Percentiles rank a stretch among this genome's conserved stretches.
phyloP scores from a whole-genome alignment of 2,329 filamentous ascomycete species.

The Xylaria multiplex region DNA sequence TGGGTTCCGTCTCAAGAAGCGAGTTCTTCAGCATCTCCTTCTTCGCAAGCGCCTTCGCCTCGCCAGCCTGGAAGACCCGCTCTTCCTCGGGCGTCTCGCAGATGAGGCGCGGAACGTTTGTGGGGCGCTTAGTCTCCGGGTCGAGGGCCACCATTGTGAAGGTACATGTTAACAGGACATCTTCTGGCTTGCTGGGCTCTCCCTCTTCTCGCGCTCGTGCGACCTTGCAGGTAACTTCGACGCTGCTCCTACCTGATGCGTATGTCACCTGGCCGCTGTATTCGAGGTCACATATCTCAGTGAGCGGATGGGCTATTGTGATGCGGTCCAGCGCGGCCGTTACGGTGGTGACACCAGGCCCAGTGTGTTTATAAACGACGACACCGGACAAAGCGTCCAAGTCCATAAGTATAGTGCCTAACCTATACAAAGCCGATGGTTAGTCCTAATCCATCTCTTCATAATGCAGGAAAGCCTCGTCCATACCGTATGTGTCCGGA shows the following conservation, averaged over 20 bases:
- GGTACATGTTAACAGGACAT: conserved; percentile 60
- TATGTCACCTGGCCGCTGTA: conserved; percentile 72
- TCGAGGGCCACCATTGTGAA: conserved; percentile 83
- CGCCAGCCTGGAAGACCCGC: conserved; percentile 69
- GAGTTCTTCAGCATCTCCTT: conserved; percentile 70
- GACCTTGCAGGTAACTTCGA: conserved; percentile 79
- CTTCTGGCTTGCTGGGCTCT: conserved; percentile 58
- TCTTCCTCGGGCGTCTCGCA: conserved; percentile 72
- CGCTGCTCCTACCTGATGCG: conserved; percentile 76
- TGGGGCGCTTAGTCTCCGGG: conserved; percentile 71
- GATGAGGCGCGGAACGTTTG: conserved; percentile 66
- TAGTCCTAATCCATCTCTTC: background rate
- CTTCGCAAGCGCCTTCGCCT: conserved; percentile 67
- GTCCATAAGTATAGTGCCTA: conserved; percentile 82
- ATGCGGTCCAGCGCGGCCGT: conserved; percentile 62
- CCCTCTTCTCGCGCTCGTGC: conserved; percentile 72
- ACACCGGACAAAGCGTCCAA: conserved; percentile 81
- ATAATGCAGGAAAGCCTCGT: background rate
- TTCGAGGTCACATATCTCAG: conserved; percentile 81
- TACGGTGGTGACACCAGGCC: conserved; percentile 64
- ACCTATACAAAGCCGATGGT: conserved; percentile 50
- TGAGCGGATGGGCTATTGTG: conserved; percentile 73
- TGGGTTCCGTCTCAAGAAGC: conserved; percentile 73
- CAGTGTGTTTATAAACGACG: conserved; percentile 75
- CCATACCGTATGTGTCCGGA: conserved; percentile 75